Conservation (phyloP, 192 early-diverging fungal species). For the Diversispora epigaea region DNA sequence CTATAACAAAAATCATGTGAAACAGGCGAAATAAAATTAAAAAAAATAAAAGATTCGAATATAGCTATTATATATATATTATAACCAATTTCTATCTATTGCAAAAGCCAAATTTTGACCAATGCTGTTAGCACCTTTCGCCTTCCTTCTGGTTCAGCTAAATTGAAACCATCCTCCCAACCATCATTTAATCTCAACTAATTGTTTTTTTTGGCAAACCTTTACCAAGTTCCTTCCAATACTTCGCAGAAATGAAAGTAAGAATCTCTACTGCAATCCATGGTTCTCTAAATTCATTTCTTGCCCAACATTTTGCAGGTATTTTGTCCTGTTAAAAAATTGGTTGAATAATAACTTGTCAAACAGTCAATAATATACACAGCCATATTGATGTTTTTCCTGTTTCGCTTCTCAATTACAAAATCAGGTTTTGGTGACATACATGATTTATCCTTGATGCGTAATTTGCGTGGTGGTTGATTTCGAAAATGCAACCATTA, state of each 20-base stretch:
- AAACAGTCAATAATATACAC: not conserved
- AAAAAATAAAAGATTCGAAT: no score
- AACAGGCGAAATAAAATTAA: no score
- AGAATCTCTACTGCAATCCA: not conserved
- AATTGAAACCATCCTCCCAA: not conserved
- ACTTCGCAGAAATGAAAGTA: not conserved
- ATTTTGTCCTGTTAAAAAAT: not conserved
- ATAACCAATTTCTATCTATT: not conserved
- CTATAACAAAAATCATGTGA: no score
- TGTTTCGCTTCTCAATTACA: not conserved
- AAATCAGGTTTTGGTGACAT: not conserved
- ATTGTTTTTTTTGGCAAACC: not conserved
- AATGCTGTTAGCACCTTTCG: not conserved
- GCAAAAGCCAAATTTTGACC: not conserved
- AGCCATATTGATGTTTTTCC: not conserved
- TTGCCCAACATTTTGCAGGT: not conserved
- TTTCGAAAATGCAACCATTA: slow-evolving; percentile 11
- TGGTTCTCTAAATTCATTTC: not conserved
- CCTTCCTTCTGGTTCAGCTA: slow-evolving; percentile 1
- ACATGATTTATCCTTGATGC: not conserved
- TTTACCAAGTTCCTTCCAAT: not conserved
- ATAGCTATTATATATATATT: no score
- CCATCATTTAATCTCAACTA: not conserved
- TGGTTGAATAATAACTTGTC: not conserved
- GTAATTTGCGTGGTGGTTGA: not conserved